phyloP scores from a whole-genome alignment of 305 asterid species.

The Solanum hybrid region DNA sequence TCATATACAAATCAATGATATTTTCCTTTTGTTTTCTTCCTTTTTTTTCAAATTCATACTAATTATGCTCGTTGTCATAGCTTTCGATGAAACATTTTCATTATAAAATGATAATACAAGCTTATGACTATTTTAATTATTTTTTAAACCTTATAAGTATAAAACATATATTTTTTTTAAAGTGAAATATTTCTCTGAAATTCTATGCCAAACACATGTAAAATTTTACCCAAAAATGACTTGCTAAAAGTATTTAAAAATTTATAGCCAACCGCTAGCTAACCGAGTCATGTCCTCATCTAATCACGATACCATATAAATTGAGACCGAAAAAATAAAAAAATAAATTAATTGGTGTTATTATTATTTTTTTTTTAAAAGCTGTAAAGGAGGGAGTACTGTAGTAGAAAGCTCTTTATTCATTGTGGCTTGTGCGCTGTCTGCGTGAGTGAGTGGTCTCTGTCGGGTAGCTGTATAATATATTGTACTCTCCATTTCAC shows the following conservation, averaged over 20 bases:
- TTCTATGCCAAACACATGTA: not conserved
- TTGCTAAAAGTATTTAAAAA: not conserved
- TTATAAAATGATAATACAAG: too few species aligned
- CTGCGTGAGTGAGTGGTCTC: constrained; percentile 8
- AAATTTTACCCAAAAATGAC: not conserved
- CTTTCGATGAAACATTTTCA: too few species aligned
- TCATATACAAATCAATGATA: not conserved
- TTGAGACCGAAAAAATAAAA: not conserved
- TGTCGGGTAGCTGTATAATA: not conserved
- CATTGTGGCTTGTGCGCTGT: not conserved
- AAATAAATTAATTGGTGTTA: not conserved
- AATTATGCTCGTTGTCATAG: not conserved
- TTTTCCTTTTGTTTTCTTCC: too few species aligned
- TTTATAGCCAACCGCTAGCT: not conserved
- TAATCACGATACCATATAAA: not conserved
- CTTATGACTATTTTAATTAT: too few species aligned
- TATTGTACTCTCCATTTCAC: not conserved
- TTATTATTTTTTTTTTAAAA: too few species aligned
- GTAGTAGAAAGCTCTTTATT: not conserved
- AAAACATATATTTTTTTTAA: too few species aligned
- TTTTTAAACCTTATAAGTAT: too few species aligned
- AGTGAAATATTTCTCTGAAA: not conserved
- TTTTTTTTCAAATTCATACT: not conserved
- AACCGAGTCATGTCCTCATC: not conserved
- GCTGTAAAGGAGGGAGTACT: not conserved